A percentile compares a stretch with the other conserved stretches of the same genome.
These are phyloP conservation scores for Acer campestre DNA, from an alignment of 345 rosid genomes.

Conservation along the genomic window DNA sequence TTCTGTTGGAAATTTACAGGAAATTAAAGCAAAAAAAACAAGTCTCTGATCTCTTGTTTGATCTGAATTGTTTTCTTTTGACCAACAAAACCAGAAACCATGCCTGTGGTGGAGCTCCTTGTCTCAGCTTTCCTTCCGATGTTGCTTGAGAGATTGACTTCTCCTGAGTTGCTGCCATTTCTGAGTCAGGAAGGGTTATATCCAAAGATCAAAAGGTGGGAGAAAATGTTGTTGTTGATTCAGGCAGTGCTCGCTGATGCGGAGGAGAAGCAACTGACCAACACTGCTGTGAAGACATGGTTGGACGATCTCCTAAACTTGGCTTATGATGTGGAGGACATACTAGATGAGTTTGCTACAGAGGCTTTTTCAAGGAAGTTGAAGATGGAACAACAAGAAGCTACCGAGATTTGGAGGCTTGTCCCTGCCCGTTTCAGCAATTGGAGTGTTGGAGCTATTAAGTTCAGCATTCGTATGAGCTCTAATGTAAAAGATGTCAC, in stretches of 20 bases:
- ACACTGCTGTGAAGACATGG: not conserved
- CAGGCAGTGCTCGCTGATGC: not conserved
- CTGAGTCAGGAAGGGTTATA: no score
- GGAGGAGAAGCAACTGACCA: not conserved
- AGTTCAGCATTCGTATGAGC: not conserved
- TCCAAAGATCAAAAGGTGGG: no score
- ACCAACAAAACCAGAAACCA: no score
- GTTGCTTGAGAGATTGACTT: no score
- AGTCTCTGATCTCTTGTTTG: no score
- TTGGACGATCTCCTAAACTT: not conserved
- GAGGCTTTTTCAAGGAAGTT: not conserved
- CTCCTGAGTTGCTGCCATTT: no score
- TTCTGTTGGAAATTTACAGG: no score
- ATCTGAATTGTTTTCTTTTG: no score
- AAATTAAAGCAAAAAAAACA: no score
- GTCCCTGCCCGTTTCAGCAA: not conserved
- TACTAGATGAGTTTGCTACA: conserved; percentile 1
- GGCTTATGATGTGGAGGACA: conserved; percentile 21
- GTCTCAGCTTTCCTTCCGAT: no score
- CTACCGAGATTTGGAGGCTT: not conserved
- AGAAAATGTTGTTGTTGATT: not conserved
- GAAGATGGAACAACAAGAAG: not conserved
- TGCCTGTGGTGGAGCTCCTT: no score
- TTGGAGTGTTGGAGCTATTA: not conserved
- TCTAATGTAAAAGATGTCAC: not conserved